Conservation (phyloP, 192 early-diverging fungal genomes). For the Linnemannia exigua region DNA sequence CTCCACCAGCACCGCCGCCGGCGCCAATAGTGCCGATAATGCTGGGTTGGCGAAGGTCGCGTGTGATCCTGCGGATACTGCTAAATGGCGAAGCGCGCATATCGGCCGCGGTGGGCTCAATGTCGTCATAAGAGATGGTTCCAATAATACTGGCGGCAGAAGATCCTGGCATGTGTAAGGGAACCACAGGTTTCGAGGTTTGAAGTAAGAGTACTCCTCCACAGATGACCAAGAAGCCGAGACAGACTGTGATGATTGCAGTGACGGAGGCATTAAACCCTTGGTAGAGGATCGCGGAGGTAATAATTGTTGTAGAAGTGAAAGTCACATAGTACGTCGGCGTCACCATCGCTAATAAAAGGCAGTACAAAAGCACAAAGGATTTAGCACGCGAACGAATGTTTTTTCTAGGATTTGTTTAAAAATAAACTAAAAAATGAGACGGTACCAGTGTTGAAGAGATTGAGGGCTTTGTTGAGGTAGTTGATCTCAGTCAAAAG, state of each 20-base stretch:
- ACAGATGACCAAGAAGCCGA: slow-evolving; percentile 92
- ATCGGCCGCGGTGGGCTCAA: slow-evolving; percentile 50
- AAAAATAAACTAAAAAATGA: background rate
- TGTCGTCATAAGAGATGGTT: slow-evolving; percentile 42
- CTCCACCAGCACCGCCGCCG: background rate
- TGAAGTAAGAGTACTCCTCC: slow-evolving; percentile 88
- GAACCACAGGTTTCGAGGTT: slow-evolving; percentile 55
- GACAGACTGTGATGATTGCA: slow-evolving; percentile 84
- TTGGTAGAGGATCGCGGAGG: slow-evolving; percentile 89
- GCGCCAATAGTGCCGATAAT: background rate
- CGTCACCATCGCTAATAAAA: slow-evolving; percentile 74
- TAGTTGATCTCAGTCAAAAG: slow-evolving; percentile 95
- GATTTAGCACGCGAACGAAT: too few species aligned
- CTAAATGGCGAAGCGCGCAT: slow-evolving; percentile 56
- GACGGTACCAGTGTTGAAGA: slow-evolving; percentile 81
- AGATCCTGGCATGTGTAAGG: slow-evolving; percentile 32
- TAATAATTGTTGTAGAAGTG: slow-evolving; percentile 93
- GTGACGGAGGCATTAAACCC: slow-evolving; percentile 81
- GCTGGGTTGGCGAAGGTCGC: slow-evolving; percentile 47
- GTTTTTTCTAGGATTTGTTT: too few species aligned
- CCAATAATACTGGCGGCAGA: slow-evolving; percentile 24
- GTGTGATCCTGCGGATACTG: slow-evolving; percentile 40
- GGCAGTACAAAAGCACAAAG: background rate
- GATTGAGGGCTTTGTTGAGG: slow-evolving; percentile 94
- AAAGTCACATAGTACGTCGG: slow-evolving; percentile 96